These are phyloP conservation scores for Exophiala phaeomuriformis DNA, from an alignment of 2,329 filamentous ascomycete species.

Conservation along the genomic window DNA sequence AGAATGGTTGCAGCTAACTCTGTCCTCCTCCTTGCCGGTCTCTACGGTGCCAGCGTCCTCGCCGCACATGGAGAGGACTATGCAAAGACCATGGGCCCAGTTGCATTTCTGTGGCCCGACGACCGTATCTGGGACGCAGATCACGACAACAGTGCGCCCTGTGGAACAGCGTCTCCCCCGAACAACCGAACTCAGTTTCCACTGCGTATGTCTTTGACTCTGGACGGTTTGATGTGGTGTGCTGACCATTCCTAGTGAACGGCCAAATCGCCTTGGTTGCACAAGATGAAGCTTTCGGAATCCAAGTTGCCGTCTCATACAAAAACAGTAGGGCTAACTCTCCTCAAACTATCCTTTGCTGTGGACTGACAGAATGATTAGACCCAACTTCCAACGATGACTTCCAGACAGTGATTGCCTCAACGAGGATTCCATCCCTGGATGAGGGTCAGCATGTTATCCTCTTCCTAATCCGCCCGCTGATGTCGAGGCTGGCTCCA, in stretches of 20 bases:
- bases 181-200: conserved; percentile 52
- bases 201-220: conserved; percentile 37
- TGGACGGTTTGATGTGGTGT: not conserved
- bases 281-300: conserved; percentile 51
- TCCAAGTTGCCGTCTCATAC: conserved; percentile 50
- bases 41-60: conserved; percentile 3
- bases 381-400: conserved; percentile 37
- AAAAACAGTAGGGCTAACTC: conserved; percentile 2
- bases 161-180: conserved; percentile 46
- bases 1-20: not conserved
- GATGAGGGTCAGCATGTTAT: conserved; percentile 42
- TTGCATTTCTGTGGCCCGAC: conserved; percentile 55
- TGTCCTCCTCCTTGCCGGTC: not conserved
- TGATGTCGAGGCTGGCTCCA: conserved; percentile 33
- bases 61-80: conserved; percentile 24
- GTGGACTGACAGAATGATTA: conserved; percentile 17
- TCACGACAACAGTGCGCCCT: conserved; percentile 51
- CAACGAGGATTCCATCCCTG: conserved; percentile 34
- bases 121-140: conserved; percentile 51
- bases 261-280: conserved; percentile 51
- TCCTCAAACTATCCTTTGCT: not conserved
- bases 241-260: conserved; percentile 37
- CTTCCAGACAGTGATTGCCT: conserved; percentile 34
- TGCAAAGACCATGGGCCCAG: conserved; percentile 46
- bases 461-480: conserved; percentile 34